phyloP scores from a whole-genome alignment of 305 asterid genomes.

The Solanum hybrid region DNA sequence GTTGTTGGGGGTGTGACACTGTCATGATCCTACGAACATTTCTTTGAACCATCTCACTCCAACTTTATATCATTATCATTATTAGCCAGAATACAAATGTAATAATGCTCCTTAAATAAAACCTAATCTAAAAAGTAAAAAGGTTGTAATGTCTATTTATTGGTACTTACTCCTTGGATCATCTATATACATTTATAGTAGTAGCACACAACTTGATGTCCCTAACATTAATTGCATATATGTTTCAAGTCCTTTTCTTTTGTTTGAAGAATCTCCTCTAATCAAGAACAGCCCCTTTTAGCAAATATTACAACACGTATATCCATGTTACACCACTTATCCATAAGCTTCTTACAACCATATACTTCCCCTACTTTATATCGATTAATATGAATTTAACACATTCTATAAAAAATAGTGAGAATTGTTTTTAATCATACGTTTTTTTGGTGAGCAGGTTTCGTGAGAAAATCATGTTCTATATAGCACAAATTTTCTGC shows the following conservation, averaged over 20 bases:
- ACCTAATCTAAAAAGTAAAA: background rate
- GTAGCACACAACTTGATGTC: background rate
- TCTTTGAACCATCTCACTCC: background rate
- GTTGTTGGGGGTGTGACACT: background rate
- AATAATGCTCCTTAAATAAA: background rate
- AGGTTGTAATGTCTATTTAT: background rate
- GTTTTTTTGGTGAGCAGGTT: background rate
- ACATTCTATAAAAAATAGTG: background rate
- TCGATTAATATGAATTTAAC: background rate
- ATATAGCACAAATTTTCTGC: background rate
- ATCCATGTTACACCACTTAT: background rate
- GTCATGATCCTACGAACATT: background rate
- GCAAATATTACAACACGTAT: background rate
- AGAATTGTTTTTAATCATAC: too few species aligned
- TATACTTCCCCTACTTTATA: background rate
- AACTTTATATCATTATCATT: slow-evolving; percentile 1
- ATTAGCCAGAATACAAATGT: background rate
- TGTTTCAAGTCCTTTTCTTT: background rate
- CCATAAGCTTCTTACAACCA: background rate
- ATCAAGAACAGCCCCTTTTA: background rate
- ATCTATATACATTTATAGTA: background rate
- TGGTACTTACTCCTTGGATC: slow-evolving; percentile 2
- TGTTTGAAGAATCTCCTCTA: background rate
- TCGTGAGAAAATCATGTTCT: background rate
- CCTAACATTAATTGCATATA: background rate